Evolutionary conservation across 106 monocot species (phyloP).

Genomic region (Xerophyta viscosa): DNA sequence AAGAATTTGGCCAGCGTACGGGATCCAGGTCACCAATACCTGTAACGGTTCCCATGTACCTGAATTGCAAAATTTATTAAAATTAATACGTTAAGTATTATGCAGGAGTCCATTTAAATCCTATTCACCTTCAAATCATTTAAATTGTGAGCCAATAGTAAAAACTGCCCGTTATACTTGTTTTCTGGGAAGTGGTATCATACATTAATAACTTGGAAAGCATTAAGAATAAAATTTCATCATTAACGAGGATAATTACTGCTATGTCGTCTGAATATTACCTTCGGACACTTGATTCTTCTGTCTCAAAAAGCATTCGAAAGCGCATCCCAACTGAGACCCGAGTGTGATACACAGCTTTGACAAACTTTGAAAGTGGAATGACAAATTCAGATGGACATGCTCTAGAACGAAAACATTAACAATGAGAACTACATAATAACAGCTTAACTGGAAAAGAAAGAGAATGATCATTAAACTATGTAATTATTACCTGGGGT

Average conservation of each 20-base stretch:
- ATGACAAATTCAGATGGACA: constrained; percentile 96
- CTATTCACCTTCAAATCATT: no score
- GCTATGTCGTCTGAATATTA: constrained; percentile 11
- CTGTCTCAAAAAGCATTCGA: constrained; percentile 96
- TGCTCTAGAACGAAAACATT: constrained; percentile 31
- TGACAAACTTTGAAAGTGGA: constrained; percentile 81
- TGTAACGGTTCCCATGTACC: constrained; percentile 95
- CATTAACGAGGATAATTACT: not conserved
- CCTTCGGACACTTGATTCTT: constrained; percentile 95
- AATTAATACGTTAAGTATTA: not conserved
- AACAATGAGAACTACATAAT: not conserved
- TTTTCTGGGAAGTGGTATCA: no score
- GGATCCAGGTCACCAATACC: constrained; percentile 82
- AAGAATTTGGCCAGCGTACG: constrained; percentile 78
- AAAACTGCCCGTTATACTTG: no score
- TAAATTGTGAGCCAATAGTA: no score
- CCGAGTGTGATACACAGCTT: constrained; percentile 87
- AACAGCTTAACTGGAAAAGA: not conserved
- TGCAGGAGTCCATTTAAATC: no score
- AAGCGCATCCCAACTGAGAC: constrained; percentile 97
- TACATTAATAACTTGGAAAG: no score
- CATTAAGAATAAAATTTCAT: no score
- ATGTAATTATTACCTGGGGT: constrained; percentile 65
- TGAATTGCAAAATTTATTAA: constrained; percentile 6
- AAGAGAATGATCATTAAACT: not conserved